A percentile compares a stretch with the other conserved stretches of the same genome.
These are phyloP conservation scores for Actinomortierella wolfii DNA, from an alignment of 371 early-diverging fungal species.

Conservation along the genomic window DNA sequence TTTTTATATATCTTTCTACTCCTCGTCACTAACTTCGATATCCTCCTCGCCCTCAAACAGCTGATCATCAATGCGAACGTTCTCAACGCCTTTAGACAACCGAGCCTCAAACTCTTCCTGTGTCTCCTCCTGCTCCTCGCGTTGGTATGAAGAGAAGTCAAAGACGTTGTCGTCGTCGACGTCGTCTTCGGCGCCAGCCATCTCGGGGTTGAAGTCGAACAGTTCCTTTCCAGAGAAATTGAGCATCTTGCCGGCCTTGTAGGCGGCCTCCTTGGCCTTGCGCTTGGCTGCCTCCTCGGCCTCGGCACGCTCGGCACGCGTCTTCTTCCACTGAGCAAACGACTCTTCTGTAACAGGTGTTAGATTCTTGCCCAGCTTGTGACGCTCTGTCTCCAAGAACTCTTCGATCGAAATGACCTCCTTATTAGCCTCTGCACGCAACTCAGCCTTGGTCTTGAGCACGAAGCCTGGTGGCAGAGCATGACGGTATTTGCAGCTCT, in stretches of 20 bases:
- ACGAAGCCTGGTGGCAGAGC: slow-evolving; percentile 98
- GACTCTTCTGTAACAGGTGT: slow-evolving; percentile 97
- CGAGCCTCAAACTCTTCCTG: slow-evolving; percentile 36
- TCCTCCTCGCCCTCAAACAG: slow-evolving; percentile 46
- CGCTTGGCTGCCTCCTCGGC: slow-evolving; percentile 68
- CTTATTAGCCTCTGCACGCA: slow-evolving; percentile 72
- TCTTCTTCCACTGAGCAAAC: slow-evolving; percentile 96
- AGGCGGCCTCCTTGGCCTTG: slow-evolving; percentile 88
- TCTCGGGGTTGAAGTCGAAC: slow-evolving; percentile 97
- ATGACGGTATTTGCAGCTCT: slow-evolving; percentile 93
- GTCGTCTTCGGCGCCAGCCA: slow-evolving; percentile 77
- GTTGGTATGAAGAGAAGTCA: slow-evolving; percentile 61
- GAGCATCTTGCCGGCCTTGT: slow-evolving; percentile 88
- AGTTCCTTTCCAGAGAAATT: slow-evolving; percentile 97
- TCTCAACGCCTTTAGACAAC: slow-evolving; percentile 28
- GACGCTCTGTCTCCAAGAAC: slow-evolving; percentile 96
- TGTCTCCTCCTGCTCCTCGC: slow-evolving; percentile 52
- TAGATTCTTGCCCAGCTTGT: slow-evolving; percentile 89
- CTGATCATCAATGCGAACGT: slow-evolving; percentile 25
- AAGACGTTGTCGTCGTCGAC: slow-evolving; percentile 74
- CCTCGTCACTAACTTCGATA: slow-evolving; percentile 42
- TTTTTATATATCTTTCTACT: slow-evolving; percentile 10
- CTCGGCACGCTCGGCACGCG: slow-evolving; percentile 76
- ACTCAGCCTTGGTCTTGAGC: slow-evolving; percentile 85
- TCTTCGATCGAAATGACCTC: slow-evolving; percentile 93